phyloP scores from a whole-genome alignment of 345 rosid species.

The Aquilaria sinensis region DNA sequence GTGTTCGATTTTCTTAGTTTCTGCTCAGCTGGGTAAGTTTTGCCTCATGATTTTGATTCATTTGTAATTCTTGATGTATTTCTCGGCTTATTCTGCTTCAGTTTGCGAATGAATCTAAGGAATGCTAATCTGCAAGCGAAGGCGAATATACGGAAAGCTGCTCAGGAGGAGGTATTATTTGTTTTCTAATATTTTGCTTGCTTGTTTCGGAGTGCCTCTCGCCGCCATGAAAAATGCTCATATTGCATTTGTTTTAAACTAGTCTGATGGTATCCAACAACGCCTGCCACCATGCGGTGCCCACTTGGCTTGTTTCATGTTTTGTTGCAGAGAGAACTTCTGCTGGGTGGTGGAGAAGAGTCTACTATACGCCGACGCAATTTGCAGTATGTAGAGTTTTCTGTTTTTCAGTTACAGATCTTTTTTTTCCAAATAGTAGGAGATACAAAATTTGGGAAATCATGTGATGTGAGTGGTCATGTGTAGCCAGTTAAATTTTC shows the following conservation, averaged over 20 bases:
- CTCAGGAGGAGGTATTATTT: constrained; percentile 62
- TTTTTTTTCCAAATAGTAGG: not conserved
- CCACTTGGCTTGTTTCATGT: constrained; percentile 3
- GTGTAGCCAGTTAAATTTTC: not conserved
- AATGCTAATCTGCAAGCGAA: constrained; percentile 91
- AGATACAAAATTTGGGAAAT: not conserved
- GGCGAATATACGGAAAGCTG: constrained; percentile 81
- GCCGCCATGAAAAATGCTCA: not conserved
- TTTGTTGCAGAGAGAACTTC: constrained; percentile 75
- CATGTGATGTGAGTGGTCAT: too few relatives aligned
- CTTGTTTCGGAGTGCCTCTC: not conserved
- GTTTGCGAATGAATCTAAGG: constrained; percentile 63
- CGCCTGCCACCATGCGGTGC: not conserved
- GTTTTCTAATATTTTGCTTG: not conserved
- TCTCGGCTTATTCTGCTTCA: constrained; percentile 16
- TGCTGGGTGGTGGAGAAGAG: constrained; percentile 92
- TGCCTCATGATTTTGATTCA: not conserved
- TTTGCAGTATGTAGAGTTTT: constrained; percentile 57
- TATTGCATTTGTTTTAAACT: not conserved
- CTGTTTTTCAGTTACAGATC: not conserved
- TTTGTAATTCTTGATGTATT: not conserved
- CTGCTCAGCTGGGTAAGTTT: not conserved
- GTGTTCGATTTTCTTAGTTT: not conserved
- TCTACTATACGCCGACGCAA: constrained; percentile 82
- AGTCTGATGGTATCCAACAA: not conserved